Evolutionary conservation across 1,284 basidiomycete genomes (phyloP).

Genomic region (Mrakiaceae sp.): DNA sequence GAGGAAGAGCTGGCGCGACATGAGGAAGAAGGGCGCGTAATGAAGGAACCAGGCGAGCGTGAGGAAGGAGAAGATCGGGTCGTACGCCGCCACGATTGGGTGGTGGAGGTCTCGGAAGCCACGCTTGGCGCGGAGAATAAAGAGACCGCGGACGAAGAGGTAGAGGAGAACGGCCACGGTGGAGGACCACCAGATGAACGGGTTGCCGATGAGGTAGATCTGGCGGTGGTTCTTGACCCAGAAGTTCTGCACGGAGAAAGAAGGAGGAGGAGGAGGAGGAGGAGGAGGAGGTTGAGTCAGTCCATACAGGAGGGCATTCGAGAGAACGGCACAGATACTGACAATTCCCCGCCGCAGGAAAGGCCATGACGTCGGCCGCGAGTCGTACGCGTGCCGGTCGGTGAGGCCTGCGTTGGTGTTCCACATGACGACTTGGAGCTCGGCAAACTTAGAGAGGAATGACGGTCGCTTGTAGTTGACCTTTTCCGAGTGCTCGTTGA

Average conservation of each 20-base stretch:
- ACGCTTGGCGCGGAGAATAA: slow-evolving; percentile 79
- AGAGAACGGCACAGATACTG: too few species aligned
- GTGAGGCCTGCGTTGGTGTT: slow-evolving; percentile 92
- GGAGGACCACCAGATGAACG: slow-evolving; percentile 81
- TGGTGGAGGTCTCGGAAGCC: slow-evolving; percentile 84
- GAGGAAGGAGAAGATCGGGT: slow-evolving; percentile 79
- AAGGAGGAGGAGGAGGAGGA: not conserved
- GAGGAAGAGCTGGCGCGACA: slow-evolving; percentile 89
- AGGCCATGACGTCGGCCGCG: slow-evolving; percentile 82
- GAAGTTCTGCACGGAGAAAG: slow-evolving; percentile 55
- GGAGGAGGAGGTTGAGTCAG: not conserved
- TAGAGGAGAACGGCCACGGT: slow-evolving; percentile 61
- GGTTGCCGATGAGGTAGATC: slow-evolving; percentile 91
- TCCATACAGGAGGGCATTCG: not conserved
- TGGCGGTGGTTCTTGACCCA: slow-evolving; percentile 96
- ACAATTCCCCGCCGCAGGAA: slow-evolving; percentile 75
- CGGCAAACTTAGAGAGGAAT: slow-evolving; percentile 82
- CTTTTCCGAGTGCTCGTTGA: slow-evolving; percentile 54
- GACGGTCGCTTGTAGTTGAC: slow-evolving; percentile 80
- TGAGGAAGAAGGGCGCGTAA: slow-evolving; percentile 92
- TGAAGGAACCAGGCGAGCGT: slow-evolving; percentile 89
- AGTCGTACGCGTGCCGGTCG: slow-evolving; percentile 88
- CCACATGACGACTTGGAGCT: slow-evolving; percentile 95
- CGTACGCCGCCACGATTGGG: slow-evolving; percentile 85
- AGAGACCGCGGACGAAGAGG: slow-evolving; percentile 53